Conservation (phyloP, 805 yeast species). For the Kluyveromyces starmeri region DNA sequence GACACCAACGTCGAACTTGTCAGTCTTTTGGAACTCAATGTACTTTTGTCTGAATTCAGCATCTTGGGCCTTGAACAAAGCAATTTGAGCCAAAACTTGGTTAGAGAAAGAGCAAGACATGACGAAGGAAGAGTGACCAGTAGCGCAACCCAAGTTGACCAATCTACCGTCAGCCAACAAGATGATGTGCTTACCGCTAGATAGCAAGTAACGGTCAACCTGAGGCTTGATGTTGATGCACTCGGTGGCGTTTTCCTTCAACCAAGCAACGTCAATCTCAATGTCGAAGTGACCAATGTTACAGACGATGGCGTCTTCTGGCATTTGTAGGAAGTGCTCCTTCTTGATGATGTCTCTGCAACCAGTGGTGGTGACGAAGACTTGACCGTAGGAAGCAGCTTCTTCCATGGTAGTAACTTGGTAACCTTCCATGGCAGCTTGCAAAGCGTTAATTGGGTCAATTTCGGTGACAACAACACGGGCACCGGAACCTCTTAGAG, state of each 20-base stretch:
- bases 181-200: slow-evolving; percentile 86
- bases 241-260: slow-evolving; percentile 86
- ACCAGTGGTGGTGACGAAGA: slow-evolving; percentile 98
- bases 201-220: slow-evolving; percentile 92
- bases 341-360: slow-evolving; percentile 96
- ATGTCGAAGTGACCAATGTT: slow-evolving; percentile 99
- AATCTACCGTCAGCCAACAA: slow-evolving; percentile 98
- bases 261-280: slow-evolving; percentile 99
- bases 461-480: slow-evolving; percentile 95
- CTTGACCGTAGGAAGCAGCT: slow-evolving; percentile 88
- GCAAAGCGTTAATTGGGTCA: slow-evolving; percentile 98
- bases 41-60: slow-evolving; percentile 65
- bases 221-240: slow-evolving; percentile 98
- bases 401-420: slow-evolving; percentile 94
- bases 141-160: slow-evolving; percentile 98
- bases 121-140: slow-evolving; percentile 98
- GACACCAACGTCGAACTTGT: slow-evolving; percentile 85
- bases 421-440: slow-evolving; percentile 98
- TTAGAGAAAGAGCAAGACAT: slow-evolving; percentile 99
- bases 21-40: slow-evolving; percentile 89
- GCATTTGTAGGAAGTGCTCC: slow-evolving; percentile 83
- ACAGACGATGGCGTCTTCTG: slow-evolving; percentile 98
- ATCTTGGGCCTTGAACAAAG: slow-evolving; percentile 85
- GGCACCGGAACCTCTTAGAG: slow-evolving; percentile 98
- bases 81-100: slow-evolving; percentile 98